phyloP scores from a whole-genome alignment of 805 yeast species.

The Wickerhamiella lipophila region DNA sequence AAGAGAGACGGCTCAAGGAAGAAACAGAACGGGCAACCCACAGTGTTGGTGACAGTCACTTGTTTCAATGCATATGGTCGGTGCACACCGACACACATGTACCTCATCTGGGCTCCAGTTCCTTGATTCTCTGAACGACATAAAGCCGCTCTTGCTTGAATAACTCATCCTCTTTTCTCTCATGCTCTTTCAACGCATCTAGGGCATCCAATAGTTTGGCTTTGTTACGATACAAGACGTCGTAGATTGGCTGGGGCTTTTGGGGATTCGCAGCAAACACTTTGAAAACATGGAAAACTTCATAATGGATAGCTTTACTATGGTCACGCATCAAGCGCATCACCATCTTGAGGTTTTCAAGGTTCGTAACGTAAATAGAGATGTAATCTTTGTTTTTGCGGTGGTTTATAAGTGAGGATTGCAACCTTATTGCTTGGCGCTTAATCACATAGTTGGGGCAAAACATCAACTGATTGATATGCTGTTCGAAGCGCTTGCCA shows the following conservation, averaged over 20 bases:
- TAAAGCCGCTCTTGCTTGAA: constrained; percentile 72
- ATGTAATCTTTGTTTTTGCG: constrained; percentile 60
- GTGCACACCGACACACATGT: background rate
- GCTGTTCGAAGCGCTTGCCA: constrained; percentile 43
- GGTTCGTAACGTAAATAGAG: constrained; percentile 63
- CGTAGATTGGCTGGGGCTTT: constrained; percentile 65
- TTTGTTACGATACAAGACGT: constrained; percentile 73
- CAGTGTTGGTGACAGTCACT: too few relatives aligned
- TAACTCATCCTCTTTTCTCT: constrained; percentile 47
- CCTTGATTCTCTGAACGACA: constrained; percentile 58
- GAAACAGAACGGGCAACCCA: too few relatives aligned
- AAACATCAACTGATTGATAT: constrained; percentile 57
- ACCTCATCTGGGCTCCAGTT: constrained; percentile 13
- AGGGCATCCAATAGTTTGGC: constrained; percentile 62
- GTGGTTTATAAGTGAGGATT: constrained; percentile 57
- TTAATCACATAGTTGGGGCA: constrained; percentile 82
- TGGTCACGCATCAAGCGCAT: constrained; percentile 82
- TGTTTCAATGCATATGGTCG: too few relatives aligned
- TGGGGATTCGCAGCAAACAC: constrained; percentile 94
- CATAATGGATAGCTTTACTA: constrained; percentile 76
- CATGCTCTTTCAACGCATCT: constrained; percentile 44
- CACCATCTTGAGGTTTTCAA: constrained; percentile 70
- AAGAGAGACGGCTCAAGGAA: too few relatives aligned
- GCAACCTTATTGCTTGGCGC: constrained; percentile 68
- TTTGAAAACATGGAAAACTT: constrained; percentile 87